Conservation (phyloP, 1,284 basidiomycete species). For the Bjerkandera adusta region DNA sequence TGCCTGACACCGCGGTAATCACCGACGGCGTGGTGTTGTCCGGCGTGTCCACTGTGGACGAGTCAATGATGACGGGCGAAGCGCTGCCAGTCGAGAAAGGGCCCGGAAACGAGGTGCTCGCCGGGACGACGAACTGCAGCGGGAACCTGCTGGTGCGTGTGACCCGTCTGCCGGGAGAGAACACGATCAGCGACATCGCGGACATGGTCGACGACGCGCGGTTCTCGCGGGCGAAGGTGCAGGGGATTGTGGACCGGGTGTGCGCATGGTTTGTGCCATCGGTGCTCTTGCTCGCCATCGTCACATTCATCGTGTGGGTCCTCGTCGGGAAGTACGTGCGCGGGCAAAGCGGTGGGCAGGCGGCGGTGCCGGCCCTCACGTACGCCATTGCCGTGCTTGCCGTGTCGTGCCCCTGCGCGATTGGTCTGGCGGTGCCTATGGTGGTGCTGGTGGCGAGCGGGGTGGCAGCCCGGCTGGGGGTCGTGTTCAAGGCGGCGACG, state of each 20-base stretch:
- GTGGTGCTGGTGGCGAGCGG: constrained; percentile 35
- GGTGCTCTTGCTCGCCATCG: constrained; percentile 28
- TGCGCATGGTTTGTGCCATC: constrained; percentile 35
- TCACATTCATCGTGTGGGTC: constrained; percentile 38
- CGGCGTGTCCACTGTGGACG: constrained; percentile 40
- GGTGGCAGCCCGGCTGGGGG: constrained; percentile 31
- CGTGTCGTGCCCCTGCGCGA: constrained; percentile 43
- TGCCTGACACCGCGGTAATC: constrained; percentile 35
- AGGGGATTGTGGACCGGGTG: constrained; percentile 38
- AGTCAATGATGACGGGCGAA: constrained; percentile 47
- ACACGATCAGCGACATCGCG: constrained; percentile 41
- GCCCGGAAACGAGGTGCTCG: constrained; percentile 34
- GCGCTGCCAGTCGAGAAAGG: constrained; percentile 38
- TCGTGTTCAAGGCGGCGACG: constrained; percentile 35
- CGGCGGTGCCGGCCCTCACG: constrained; percentile 33
- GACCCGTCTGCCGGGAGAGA: constrained; percentile 38
- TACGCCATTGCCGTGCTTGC: constrained; percentile 43
- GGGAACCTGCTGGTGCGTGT: constrained; percentile 37
- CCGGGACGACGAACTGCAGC: constrained; percentile 39
- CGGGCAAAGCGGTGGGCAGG: constrained; percentile 23
- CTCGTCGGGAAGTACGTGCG: constrained; percentile 32
- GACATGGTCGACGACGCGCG: constrained; percentile 37
- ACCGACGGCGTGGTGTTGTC: constrained; percentile 40
- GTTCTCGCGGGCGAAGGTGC: constrained; percentile 35
- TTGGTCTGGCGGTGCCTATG: constrained; percentile 38